Conservation (phyloP, 78 protist genomes). For the Dictyostelium firmibasis region DNA sequence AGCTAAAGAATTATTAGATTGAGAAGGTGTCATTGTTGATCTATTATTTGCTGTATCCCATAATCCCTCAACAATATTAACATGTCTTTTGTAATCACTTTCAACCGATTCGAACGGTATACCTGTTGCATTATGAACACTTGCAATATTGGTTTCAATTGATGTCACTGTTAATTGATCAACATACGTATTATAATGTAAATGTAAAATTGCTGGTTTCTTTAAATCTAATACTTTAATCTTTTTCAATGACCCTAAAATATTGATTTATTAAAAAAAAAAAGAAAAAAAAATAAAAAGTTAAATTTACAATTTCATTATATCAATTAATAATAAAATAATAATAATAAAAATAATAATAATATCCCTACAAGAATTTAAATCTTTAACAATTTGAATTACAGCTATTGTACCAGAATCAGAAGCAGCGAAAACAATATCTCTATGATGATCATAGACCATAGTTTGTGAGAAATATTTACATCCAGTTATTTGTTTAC, state of each 20-base stretch:
- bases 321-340: too few relatives aligned
- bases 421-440: slow-evolving; percentile 29
- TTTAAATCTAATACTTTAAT: slow-evolving; percentile 32
- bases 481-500: not conserved
- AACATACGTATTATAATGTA: slow-evolving; percentile 31
- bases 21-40: not conserved
- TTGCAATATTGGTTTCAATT: slow-evolving; percentile 23
- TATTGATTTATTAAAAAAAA: too few relatives aligned
- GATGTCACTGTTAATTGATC: slow-evolving; percentile 42
- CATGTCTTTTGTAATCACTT: not conserved
- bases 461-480: slow-evolving; percentile 26
- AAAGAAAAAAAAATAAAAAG: not conserved
- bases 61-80: not conserved
- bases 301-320: too few relatives aligned
- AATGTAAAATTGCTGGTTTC: slow-evolving; percentile 22
- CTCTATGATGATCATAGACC: slow-evolving; percentile 43
- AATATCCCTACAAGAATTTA: not conserved
- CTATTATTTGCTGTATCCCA: not conserved
- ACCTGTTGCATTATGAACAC: slow-evolving; percentile 52
- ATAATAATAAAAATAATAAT: not conserved
- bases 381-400: slow-evolving; percentile 14
- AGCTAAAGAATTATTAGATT: not conserved
- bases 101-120: not conserved
- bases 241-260: slow-evolving; percentile 31
- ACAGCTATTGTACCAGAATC: slow-evolving; percentile 33